Conservation (phyloP, 1,284 basidiomycete genomes). For the Pseudozyma pruni region DNA sequence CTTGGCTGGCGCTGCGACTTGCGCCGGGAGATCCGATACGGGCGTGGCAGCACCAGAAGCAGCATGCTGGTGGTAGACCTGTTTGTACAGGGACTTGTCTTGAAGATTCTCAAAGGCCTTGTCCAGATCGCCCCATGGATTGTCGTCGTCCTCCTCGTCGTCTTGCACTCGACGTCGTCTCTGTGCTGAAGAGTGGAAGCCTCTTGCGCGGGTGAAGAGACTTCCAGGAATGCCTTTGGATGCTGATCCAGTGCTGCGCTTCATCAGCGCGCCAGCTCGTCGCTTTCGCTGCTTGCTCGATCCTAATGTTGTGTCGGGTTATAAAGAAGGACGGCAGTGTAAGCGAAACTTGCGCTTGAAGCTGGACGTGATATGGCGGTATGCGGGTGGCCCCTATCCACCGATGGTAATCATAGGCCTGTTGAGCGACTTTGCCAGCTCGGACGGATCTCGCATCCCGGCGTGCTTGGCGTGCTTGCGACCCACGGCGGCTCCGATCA, state of each 20-base stretch:
- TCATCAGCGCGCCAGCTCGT: neutral
- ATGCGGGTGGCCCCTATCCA: constrained; percentile 45
- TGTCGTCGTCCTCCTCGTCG: constrained; percentile 38
- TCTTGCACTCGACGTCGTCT: neutral
- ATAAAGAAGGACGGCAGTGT: constrained; percentile 8
- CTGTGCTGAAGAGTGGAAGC: constrained; percentile 23
- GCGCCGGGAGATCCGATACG: neutral
- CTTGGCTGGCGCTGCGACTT: neutral
- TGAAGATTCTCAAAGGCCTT: constrained; percentile 39
- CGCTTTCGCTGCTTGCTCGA: neutral
- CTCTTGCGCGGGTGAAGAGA: constrained; percentile 1
- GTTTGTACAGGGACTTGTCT: constrained; percentile 40
- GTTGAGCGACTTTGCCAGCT: constrained; percentile 52
- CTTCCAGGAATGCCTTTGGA: neutral
- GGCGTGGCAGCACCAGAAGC: neutral
- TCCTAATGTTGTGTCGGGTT: constrained; percentile 1
- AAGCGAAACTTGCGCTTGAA: constrained; percentile 11
- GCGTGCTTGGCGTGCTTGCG: constrained; percentile 86
- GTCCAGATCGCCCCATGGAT: constrained; percentile 56
- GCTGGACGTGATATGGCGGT: neutral
- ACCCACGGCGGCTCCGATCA: constrained; percentile 76
- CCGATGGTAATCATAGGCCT: constrained; percentile 87
- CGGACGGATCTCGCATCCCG: constrained; percentile 55
- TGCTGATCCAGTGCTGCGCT: neutral
- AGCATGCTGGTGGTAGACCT: constrained; percentile 26